Base-by-base conservation (phyloP, 129 eudicot species). In the Silybum marianum region DNA sequence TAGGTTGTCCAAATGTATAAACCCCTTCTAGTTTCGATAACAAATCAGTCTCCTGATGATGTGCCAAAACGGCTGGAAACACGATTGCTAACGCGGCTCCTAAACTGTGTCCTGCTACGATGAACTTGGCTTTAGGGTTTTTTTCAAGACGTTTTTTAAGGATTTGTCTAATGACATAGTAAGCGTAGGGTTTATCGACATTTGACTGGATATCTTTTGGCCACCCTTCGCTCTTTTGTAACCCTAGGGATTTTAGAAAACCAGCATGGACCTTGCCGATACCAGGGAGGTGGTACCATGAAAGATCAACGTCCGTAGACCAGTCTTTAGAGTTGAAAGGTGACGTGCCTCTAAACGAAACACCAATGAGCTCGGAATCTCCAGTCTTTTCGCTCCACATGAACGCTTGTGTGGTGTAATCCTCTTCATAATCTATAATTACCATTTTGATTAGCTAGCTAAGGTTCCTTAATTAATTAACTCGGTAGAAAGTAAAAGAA, bases 321-420 rank as follows among this genome's bases (percentile, higher is more conserved):
- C 91, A 87, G 4, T 72, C 90, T 36, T 87, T 87, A 1, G 89
- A 83, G 51, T 86, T 86, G 51, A 91, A 91, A 5, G 90, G 71
- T 6, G 78, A 86, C 0, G 93, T 91, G 11, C 97, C 97, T 84
- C 92, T 79, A 72, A 91, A 91, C 0, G 97, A 81, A 73, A 93
- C 78, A 11, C 88, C 89, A 1, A 91, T 78, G 9, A 81, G 84
- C 40, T 88, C 88, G 0, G 84, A 21, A 11, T 77, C 81, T n/a
- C 32, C 75, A 6, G 54, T 67, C n/a, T 69, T 76, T 51, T 87
- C 86, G 2, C 82, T 81, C 18, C 82, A 21, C 39, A 89, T 72
- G 80, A 86, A 76, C 22, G 93, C 97, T 54, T 85, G 90, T 30
- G 93, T 89, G 44, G 88, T 81, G 19, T 84, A 66, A 75, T 89